Evolutionary conservation across 257 asterid genomes (phyloP).

Genomic region (Nicotiana tomentosiformis): DNA sequence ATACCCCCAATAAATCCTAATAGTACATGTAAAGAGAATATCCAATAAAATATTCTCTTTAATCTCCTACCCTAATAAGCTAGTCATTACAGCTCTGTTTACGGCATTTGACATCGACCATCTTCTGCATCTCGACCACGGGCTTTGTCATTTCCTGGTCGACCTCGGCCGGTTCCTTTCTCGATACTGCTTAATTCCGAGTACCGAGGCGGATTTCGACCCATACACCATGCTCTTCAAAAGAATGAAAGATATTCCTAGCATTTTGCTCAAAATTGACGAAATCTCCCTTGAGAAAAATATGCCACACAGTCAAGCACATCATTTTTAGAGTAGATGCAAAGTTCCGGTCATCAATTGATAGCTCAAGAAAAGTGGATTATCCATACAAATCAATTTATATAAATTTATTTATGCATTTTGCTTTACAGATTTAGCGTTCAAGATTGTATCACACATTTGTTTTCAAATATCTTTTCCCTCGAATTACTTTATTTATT

Average conservation of each 20-base stretch:
- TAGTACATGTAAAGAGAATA: too few species aligned
- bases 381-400: not conserved
- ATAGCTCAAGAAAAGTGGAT: not conserved
- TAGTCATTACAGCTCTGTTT: too few species aligned
- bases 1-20: too few species aligned
- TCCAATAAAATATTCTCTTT: too few species aligned
- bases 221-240: not conserved
- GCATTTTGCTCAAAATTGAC: not conserved
- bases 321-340: not conserved
- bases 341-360: not conserved
- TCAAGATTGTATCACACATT: slow-evolving; percentile 11
- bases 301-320: not conserved
- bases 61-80: too few species aligned
- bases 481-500: too few species aligned
- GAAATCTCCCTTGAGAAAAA: not conserved
- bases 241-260: not conserved
- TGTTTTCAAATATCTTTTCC: not conserved
- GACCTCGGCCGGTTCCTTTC: too few species aligned
- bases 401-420: slow-evolving; percentile 10
- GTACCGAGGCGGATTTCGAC: too few species aligned
- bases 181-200: too few species aligned
- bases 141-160: too few species aligned
- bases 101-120: too few species aligned
- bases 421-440: not conserved
- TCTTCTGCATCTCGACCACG: too few species aligned